Conservation (phyloP, 805 yeast species). For the Schwanniomyces yamadae region DNA sequence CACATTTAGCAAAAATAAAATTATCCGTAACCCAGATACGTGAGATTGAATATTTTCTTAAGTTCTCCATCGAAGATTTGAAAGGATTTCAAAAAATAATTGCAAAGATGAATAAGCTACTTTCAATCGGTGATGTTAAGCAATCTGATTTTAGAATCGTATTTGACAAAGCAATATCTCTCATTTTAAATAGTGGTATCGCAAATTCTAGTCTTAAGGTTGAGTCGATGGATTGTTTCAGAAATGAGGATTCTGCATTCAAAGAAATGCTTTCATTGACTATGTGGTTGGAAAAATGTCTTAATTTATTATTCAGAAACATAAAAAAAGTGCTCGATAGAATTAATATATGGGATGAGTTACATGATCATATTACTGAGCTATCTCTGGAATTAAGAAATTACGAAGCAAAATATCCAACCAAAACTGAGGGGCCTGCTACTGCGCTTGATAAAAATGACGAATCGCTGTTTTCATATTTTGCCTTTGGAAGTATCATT, state of each 20-base stretch:
- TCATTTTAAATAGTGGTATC: not conserved
- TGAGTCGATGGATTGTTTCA: too few relatives aligned
- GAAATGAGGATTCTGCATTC: constrained; percentile 8
- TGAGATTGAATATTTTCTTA: constrained; percentile 49
- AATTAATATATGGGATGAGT: constrained; percentile 30
- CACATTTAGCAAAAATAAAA: constrained; percentile 24
- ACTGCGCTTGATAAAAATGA: constrained; percentile 12
- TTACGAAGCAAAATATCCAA: constrained; percentile 23
- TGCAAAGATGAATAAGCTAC: constrained; percentile 36
- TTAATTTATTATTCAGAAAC: constrained; percentile 21
- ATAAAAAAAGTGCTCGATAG: constrained; percentile 22
- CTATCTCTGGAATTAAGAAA: constrained; percentile 28
- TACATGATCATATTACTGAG: constrained; percentile 24
- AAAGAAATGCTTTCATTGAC: constrained; percentile 14
- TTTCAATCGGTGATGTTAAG: constrained; percentile 33
- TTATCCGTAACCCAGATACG: constrained; percentile 21
- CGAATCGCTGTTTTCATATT: constrained; percentile 21
- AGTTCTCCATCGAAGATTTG: constrained; percentile 46
- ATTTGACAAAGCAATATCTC: constrained; percentile 12
- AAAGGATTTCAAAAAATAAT: constrained; percentile 24
- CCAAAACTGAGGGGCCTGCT: constrained; percentile 11
- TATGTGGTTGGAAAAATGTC: constrained; percentile 24
- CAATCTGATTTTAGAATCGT: constrained; percentile 27
- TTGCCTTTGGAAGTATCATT: constrained; percentile 39
- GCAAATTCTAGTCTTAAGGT: not conserved